Base-by-base conservation (phyloP, 345 rosid genomes). In the Corymbia maculata region DNA sequence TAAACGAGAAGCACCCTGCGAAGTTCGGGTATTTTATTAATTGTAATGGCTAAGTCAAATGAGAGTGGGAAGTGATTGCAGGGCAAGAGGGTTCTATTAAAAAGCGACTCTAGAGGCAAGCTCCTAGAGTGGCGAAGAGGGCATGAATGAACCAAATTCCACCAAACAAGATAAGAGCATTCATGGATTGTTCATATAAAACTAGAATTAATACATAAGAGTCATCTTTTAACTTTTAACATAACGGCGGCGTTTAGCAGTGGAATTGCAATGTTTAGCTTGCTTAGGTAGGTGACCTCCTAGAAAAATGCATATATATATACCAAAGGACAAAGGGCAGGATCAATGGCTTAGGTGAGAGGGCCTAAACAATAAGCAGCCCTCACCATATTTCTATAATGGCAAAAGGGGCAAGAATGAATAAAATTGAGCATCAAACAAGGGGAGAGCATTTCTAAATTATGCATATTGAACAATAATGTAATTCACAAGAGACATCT, bases 281-380 rank as follows among this genome's bases (percentile, higher is more conserved):
- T 55, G 28, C 61, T 55, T 3, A 53, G 5, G 59, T 53, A 53
- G 59, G 59, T 53, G 24, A 53, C 26, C 59, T 53, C 10, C 21
- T 53, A 2, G 5, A 53, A 53, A 53, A 53, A 53, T 53, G 59
- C 59, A 21, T 53, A 53, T 10, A 53, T 21, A 24, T 19, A 21
- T 21, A 26, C 11, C 59, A 53, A 53, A 53, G 26, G 59, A 21
- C 59, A 53, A 53, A 53, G 21, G 11, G 59, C 59, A 21, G 1
- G 59, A 21, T 53, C 21, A 10, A 26, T 11, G 11, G 22, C 61
- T 55, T 1, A 0, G 2, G 61, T 55, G 26, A 55, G 61, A 55
- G 9, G 61, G 61, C 61, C 5, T 0, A 4, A 9, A 53, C 24
- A 3, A 55, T 21, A 55, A 22, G 0, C 21, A 12, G 11, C 12